phyloP scores from a whole-genome alignment of 2,329 filamentous ascomycete species.

The Phaeomoniella chlamydospora region DNA sequence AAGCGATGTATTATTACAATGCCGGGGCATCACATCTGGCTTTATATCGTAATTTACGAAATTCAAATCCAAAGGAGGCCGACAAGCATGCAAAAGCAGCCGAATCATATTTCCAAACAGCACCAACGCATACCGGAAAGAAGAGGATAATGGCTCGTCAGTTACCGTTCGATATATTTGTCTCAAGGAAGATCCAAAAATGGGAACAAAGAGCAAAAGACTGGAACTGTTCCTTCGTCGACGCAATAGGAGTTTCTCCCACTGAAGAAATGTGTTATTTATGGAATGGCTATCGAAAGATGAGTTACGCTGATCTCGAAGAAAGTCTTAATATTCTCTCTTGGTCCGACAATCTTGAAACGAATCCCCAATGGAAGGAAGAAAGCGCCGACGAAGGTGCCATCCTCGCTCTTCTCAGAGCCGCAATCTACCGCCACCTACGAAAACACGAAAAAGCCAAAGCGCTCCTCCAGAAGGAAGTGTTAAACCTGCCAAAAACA shows the following conservation, averaged over 20 bases:
- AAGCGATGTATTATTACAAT: constrained; percentile 79
- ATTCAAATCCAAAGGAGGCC: constrained; percentile 31
- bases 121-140: constrained; percentile 61
- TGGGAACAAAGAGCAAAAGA: constrained; percentile 68
- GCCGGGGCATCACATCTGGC: constrained; percentile 67
- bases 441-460: constrained; percentile 52
- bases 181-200: constrained; percentile 69
- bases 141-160: constrained; percentile 84
- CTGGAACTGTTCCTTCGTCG: constrained; percentile 53
- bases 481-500: constrained; percentile 44
- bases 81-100: constrained; percentile 47
- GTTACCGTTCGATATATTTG: constrained; percentile 78
- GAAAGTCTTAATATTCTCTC: constrained; percentile 47
- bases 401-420: constrained; percentile 51
- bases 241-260: constrained; percentile 69
- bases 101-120: constrained; percentile 55
- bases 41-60: constrained; percentile 53
- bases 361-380: constrained; percentile 32
- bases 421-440: constrained; percentile 50
- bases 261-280: constrained; percentile 85
- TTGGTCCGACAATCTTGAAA: constrained; percentile 44
- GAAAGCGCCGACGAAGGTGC: constrained; percentile 47
- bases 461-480: constrained; percentile 42
- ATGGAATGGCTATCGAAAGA: constrained; percentile 80
- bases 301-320: constrained; percentile 52